phyloP scores from a whole-genome alignment of 2,329 filamentous ascomycete genomes.

The Colletotrichum sp. region DNA sequence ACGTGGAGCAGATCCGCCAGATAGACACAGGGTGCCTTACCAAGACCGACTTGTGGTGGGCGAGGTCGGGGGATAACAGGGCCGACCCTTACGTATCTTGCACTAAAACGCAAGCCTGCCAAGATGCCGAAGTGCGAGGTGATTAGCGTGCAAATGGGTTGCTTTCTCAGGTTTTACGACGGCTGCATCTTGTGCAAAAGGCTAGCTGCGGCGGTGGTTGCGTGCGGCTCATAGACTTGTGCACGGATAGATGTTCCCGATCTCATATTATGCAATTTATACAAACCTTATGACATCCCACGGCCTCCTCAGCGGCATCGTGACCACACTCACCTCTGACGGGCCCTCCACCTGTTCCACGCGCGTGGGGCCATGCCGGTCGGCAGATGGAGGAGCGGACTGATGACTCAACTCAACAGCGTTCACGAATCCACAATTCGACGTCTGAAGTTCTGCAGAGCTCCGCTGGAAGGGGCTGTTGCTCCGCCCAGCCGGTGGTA shows the following conservation, averaged over 20 bases:
- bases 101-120: background rate
- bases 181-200: constrained; percentile 11
- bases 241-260: background rate
- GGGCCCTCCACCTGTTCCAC: background rate
- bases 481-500: background rate
- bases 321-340: background rate
- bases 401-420: background rate
- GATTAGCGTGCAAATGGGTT: background rate
- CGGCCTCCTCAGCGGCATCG: background rate
- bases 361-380: background rate
- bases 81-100: background rate
- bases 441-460: background rate
- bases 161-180: background rate
- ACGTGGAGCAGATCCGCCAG: background rate
- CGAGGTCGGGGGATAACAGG: background rate
- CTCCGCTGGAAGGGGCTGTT: background rate
- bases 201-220: background rate
- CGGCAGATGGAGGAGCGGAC: background rate
- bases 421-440: background rate
- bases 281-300: background rate
- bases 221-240: constrained; percentile 9
- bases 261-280: background rate
- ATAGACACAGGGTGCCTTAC: constrained; percentile 7
- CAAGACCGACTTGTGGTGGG: background rate
- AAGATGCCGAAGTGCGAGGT: constrained; percentile 1